Evolutionary conservation across 192 early-diverging fungal genomes (phyloP), one percentile per base, ranked within the genome.

Genomic region (Backusella westeae): DNA sequence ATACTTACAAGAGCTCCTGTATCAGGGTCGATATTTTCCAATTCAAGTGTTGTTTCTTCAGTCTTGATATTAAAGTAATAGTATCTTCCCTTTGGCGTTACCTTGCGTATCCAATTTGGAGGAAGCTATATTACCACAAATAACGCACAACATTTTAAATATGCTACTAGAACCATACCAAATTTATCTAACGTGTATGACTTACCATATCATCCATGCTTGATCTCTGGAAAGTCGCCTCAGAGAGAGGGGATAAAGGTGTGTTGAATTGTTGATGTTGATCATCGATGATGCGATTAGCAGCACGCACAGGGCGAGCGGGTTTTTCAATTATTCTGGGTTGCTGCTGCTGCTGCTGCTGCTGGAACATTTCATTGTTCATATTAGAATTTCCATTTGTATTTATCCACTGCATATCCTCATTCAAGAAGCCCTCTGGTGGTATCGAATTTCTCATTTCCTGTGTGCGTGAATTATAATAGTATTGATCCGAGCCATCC

Each of bases 21-120:
- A 6, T 79, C 81, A n/a, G 73, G 66, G 70, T 91, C 84, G 10
- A 90, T 77, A 67, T 90, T 80, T 15, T 89, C 84, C 14, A 89
- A 41, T 26, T 49, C 79, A 87, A 89, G 89, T 23, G 85, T 84
- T 9, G 83, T 88, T 75, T 90, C 82, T 46, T 91, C 87, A 10
- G 90, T 91, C 4, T 87, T 42, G 53, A 83, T 78, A 73, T 91
- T 91, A 82, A 85, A 91, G 70, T 85, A 91, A 59, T 90, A 91
- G 1, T 63, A n/a, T 8, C 86, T 72, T 10, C 90, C 86, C 36
- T 91, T 87, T 1, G 78, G 69, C 1, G 83, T 80, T 10, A 67
- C 14, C 75, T 91, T 91, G 15, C 81, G 77, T 1, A 85, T 82
- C 90, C 90, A 91, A 66, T 91, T 87, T 12, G 75, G 83, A n/a